Evolutionary conservation across 192 early-diverging fungal species (phyloP), one percentile per base, ranked within the genome.

Genomic region (Backusella macrospora): DNA sequence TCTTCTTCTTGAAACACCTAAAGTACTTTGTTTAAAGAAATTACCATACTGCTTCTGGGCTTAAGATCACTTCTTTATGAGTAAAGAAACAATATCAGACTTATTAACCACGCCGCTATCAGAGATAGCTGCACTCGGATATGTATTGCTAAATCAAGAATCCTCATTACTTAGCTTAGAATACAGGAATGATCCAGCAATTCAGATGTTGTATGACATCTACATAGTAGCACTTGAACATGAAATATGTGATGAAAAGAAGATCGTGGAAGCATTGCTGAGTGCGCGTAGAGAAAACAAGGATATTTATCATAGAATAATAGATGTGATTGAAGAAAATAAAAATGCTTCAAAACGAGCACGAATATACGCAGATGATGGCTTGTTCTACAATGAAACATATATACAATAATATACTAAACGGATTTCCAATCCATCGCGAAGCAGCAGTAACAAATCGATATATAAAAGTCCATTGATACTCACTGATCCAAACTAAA

Each of bases 111-210:
- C 65, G 42, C 42, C 39, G 9, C 23, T 68, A 68, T n/a, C 43
- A 43, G 29, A 29, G 3, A 70, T 70, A 47, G 68, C 52, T 70
- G 68, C 46, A 70, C 15, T 48, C 10, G 29, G 29, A 38, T 70
- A 70, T 70, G 46, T 70, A 70, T 48, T 70, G 18, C 38, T 14
- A 38, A 37, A 70, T 52, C 68, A 70, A 48, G 29, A 48, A 70
- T 14, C 6, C 3, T 70, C 45, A 13, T 46, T 70, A 6, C 68
- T 70, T 70, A 38, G 68, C 37, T 68, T 49, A 14, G 68, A 70
- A 16, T 26, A 49, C 37, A 70, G 68, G n/a, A 6, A 70, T 37
- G 46, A 70, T 52, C 68, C 46, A 52, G 52, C 47, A 18, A 47
- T 70, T 12, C 68, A 70, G 26, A 52, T 70, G 46, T 18, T 70